Conservation (phyloP, 768 basidiomycete species). For the Podaxis carcinomalis region DNA sequence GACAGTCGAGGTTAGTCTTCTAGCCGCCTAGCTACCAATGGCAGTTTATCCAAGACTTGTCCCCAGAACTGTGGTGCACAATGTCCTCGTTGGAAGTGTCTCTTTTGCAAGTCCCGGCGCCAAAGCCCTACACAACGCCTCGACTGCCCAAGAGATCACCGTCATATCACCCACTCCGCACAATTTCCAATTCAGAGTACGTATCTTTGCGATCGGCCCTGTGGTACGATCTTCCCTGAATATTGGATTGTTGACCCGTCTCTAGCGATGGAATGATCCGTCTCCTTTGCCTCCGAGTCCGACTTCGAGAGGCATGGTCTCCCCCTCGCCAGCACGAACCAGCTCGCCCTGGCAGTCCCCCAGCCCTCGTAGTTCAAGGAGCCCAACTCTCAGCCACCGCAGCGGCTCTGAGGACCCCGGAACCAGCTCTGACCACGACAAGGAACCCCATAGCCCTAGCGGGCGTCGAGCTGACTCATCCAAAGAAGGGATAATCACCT, state of each 20-base stretch:
- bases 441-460: background rate
- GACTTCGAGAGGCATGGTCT: constrained; percentile 23
- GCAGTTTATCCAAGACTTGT: background rate
- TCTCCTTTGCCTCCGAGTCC: constrained; percentile 57
- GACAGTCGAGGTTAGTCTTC: constrained; percentile 17
- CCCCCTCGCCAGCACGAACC: constrained; percentile 23
- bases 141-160: constrained; percentile 78
- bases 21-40: constrained; percentile 6
- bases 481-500: constrained; percentile 33
- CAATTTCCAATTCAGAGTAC: constrained; percentile 51
- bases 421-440: constrained; percentile 3
- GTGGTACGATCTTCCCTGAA: background rate
- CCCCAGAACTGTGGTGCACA: constrained; percentile 60
- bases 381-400: constrained; percentile 5
- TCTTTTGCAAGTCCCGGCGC: constrained; percentile 73
- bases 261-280: constrained; percentile 66
- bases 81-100: constrained; percentile 72
- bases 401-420: constrained; percentile 9
- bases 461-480: background rate
- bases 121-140: constrained; percentile 75
- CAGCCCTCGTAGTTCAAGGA: constrained; percentile 17
- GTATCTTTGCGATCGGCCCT: constrained; percentile 12
- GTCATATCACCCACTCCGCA: constrained; percentile 59
- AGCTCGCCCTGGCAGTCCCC: constrained; percentile 17
- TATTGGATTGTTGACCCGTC: constrained; percentile 1